Evolutionary conservation across 2,329 filamentous ascomycete genomes (phyloP), one percentile per base, ranked within the genome.

Genomic region (Xylariaceae sp.): DNA sequence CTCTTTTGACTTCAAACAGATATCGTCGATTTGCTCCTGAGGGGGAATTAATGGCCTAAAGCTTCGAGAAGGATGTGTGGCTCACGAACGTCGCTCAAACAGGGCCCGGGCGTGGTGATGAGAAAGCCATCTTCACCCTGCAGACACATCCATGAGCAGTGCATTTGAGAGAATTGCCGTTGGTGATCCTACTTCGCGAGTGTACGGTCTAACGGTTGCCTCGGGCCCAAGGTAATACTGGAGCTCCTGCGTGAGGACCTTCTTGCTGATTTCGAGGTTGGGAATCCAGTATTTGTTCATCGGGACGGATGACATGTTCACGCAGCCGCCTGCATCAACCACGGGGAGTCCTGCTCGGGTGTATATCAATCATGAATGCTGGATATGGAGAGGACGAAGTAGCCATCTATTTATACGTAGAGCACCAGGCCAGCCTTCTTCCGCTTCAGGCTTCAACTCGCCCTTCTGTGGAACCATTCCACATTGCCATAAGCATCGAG

Each of bases 231-330:
- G 72, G 59, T 80, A 79, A 51, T 73, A 80, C 55, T 80, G 79
- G 47, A 83, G 73, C 53, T 82, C 76, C 53, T 78, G 72, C 19
- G 73, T 80, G 58, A 83, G 82, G 55, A 82, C 74, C 56, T 76
- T 81, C 58, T 79, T 81, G 66, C 81, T 77, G 61, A 83, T 83
- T 49, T 81, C 78, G 52, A 75, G 66, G 52, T 79, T 74, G 12
- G 78, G 77, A 52, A 83, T 82, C 79, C 79, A 83, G 66, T 82
- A 83, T 60, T 71, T 74, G 65, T 82, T 82, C 70, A 80, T 73
- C 45, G 64, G 57, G 44, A 58, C 55, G n/a, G 66, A 68, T 43
- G 68, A 67, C 63, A 70, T 71, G 35, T 55, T 66, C 48, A 30
- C 22, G n/a, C 22, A 42, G 27, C 32, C 49, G 12, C 42, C 18